These are phyloP conservation scores for Trifolium fragiferum DNA, from an alignment of 306 rosid species.

Conservation along the genomic window DNA sequence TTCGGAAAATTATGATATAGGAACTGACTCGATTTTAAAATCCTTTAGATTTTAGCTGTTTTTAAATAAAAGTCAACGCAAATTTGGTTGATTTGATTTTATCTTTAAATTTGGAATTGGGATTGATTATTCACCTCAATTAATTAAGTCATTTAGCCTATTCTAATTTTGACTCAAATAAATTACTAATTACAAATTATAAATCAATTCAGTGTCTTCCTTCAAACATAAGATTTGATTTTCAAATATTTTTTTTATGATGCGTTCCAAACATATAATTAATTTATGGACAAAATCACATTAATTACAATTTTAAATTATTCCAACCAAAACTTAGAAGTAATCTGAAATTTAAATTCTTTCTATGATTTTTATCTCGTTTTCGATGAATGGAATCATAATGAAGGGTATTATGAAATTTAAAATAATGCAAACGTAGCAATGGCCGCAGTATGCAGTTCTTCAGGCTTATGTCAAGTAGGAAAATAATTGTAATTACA, in stretches of 20 bases:
- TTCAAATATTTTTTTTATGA: background rate
- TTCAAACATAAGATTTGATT: slow-evolving; percentile 23
- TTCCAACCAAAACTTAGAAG: background rate
- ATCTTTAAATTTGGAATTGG: slow-evolving; percentile 21
- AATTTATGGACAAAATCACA: background rate
- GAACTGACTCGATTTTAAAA: slow-evolving; percentile 6
- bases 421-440: slow-evolving; percentile 11
- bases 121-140: background rate
- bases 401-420: slow-evolving; percentile 15
- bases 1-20: slow-evolving; percentile 14
- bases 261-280: background rate
- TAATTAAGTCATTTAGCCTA: slow-evolving; percentile 25
- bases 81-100: slow-evolving; percentile 32
- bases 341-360: slow-evolving; percentile 2
- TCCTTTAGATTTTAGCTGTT: slow-evolving; percentile 23
- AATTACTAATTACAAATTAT: background rate
- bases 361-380: background rate
- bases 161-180: slow-evolving; percentile 16
- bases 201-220: background rate
- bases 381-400: slow-evolving; percentile 1
- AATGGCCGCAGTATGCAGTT: background rate
- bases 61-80: slow-evolving; percentile 22
- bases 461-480: background rate
- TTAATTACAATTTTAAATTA: slow-evolving; percentile 7
- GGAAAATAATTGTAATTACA: slow-evolving; percentile 36